phyloP scores from a whole-genome alignment of 2,329 filamentous ascomycete species.

The Annulohypoxylon truncatum region DNA sequence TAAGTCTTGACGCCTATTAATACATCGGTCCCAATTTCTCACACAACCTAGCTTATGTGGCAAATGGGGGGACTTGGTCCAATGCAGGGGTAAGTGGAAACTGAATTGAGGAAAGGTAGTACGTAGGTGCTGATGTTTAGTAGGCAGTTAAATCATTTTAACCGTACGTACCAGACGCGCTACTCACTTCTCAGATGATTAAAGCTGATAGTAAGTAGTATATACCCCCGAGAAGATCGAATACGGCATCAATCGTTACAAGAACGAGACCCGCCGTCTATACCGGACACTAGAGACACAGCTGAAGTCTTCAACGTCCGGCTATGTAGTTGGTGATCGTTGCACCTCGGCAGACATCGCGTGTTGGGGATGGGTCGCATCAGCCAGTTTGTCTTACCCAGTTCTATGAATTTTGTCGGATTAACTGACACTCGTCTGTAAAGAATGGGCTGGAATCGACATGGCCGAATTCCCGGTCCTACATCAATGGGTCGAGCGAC shows the following conservation, averaged over 20 bases:
- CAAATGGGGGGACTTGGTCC: constrained; percentile 84
- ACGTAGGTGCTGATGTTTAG: constrained; percentile 31
- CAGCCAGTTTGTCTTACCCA: constrained; percentile 55
- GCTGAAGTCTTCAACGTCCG: constrained; percentile 66
- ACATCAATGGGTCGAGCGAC: constrained; percentile 79
- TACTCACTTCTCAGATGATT: neutral
- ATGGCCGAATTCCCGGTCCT: constrained; percentile 80
- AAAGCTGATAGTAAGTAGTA: constrained; percentile 50
- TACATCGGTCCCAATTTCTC: constrained; percentile 12
- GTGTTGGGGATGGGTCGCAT: constrained; percentile 80
- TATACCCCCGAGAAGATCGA: constrained; percentile 86
- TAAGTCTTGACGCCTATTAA: constrained; percentile 48
- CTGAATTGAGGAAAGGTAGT: neutral
- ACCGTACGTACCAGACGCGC: constrained; percentile 58
- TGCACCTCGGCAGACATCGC: constrained; percentile 83
- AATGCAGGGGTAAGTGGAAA: constrained; percentile 71
- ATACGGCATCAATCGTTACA: constrained; percentile 85
- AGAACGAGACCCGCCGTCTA: constrained; percentile 84
- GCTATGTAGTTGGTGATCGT: constrained; percentile 74
- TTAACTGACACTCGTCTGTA: constrained; percentile 22
- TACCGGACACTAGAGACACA: constrained; percentile 82
- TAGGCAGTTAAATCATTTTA: constrained; percentile 84
- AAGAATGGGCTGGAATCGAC: constrained; percentile 72
- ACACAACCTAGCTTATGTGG: constrained; percentile 67
- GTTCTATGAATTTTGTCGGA: neutral